Base-by-base conservation (phyloP, 768 basidiomycete species). In the Lactarius sp. region DNA sequence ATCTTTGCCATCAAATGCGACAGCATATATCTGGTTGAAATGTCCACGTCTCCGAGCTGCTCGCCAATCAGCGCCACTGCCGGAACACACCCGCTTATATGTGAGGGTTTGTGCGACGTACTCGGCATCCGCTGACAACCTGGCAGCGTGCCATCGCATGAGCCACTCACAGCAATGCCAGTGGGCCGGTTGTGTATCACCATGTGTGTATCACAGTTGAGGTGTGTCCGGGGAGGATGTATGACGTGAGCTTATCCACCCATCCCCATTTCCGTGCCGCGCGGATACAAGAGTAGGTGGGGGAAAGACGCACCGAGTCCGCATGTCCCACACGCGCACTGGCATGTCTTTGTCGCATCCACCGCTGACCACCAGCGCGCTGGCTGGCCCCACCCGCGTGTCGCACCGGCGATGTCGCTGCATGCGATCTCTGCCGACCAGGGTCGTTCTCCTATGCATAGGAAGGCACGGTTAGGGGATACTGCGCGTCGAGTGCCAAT, bases 261-360 rank as follows among this genome's bases (percentile, higher is more conserved):
- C 22, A 53, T 59, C 41, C 51, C 33, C 51, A 4, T 7, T 49
- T n/a, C 4, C 33, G 42, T 52, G 4, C 1, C 16, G 3, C 60
- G n/a, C 27, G 8, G 6, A 13, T 27, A 50, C 36, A 13, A 46
- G 9, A 31, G 50, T 33, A 14, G 22, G 49, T 12, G 44, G 36
- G 18, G 56, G 41, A 27, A n/a, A 50, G 27, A 75, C 86, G 68
- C 71, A 94, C 93, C 95, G 95, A 46, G 88, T 87, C 10, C 80
- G 77, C 0, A 91, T 88, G 66, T 89, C 85, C 96, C 96, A 98
- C 0, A 99, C 92, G 41, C 88, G 80, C n/a, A n/a, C n/a, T n/a
- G n/a, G n/a, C n/a, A 99, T 76, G 51, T 84, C 83, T 69, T 94
- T 88, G 71, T 99, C 96, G 70, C 96, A 97, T 5, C 94, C 95